Percentiles rank a stretch among this genome's conserved stretches.
Conservation (phyloP, 805 yeast species). For the Nakazawaea populi region DNA sequence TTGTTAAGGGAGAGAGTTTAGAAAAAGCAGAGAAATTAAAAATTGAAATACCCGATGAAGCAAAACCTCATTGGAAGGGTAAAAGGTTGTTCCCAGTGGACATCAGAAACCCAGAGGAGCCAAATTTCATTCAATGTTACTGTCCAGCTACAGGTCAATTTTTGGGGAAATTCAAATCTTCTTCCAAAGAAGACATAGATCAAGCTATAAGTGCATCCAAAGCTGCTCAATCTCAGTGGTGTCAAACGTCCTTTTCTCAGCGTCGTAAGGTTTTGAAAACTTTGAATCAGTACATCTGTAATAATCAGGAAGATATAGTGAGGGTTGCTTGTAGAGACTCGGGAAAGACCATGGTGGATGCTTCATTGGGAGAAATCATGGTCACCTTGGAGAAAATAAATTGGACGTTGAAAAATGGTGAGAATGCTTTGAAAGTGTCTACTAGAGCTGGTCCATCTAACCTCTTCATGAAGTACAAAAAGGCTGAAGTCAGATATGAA, state of each 20-base stretch:
- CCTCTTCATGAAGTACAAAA: conserved; percentile 80
- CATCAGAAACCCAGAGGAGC: conserved; percentile 54
- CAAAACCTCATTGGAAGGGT: conserved; percentile 90
- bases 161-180: conserved; percentile 65
- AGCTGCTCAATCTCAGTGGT: conserved; percentile 49
- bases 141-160: conserved; percentile 97
- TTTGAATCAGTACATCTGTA: conserved; percentile 62
- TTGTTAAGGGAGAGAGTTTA: conserved; percentile 7
- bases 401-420: conserved; percentile 88
- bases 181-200: conserved; percentile 69
- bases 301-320: conserved; percentile 82
- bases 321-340: conserved; percentile 94
- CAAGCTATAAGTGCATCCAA: conserved; percentile 45
- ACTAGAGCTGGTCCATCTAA: conserved; percentile 84
- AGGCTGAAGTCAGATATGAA: conserved; percentile 90
- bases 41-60: conserved; percentile 64
- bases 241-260: conserved; percentile 49
- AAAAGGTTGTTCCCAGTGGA: conserved; percentile 63
- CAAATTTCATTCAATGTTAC: conserved; percentile 68
- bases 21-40: conserved; percentile 39
- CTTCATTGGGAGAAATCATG: conserved; percentile 93
- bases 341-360: conserved; percentile 94
- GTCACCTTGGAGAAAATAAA: conserved; percentile 89
- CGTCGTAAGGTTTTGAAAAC: conserved; percentile 70
- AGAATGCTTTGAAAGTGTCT: conserved; percentile 59